Percentiles rank a stretch among this genome's conserved stretches.
Conservation (phyloP, 179 eudicot genomes). For the Kewa caespitosa region DNA sequence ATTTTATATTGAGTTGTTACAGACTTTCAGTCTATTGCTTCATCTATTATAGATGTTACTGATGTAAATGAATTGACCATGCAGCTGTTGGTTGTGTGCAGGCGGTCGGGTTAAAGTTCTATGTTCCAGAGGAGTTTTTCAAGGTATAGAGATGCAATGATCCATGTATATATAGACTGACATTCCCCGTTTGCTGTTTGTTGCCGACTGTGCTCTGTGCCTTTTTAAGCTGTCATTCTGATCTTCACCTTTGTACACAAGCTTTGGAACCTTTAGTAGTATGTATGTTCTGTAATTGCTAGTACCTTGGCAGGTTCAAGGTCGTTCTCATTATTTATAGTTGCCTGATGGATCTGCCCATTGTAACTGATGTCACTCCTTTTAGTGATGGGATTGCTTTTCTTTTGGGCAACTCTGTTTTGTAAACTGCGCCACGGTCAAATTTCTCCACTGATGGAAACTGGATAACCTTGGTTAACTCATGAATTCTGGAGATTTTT, state of each 20-base stretch:
- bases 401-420: too few relatives aligned
- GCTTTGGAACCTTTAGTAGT: background rate
- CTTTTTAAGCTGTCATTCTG: constrained; percentile 8
- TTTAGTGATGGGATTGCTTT: background rate
- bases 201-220: background rate
- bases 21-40: too few relatives aligned
- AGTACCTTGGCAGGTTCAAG: background rate
- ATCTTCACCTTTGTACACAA: constrained; percentile 10
- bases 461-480: too few relatives aligned
- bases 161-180: background rate
- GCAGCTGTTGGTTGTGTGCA: constrained; percentile 28
- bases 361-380: background rate
- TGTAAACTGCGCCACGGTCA: too few relatives aligned
- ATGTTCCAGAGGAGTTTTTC: constrained; percentile 77
- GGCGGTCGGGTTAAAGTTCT: constrained; percentile 75
- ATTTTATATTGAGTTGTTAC: too few relatives aligned
- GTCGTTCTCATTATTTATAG: background rate
- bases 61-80: background rate
- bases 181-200: background rate
- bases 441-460: too few relatives aligned
- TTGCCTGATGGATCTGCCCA: background rate
- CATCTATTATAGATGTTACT: too few relatives aligned
- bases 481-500: background rate
- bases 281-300: background rate
- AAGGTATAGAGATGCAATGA: constrained; percentile 14